Base-by-base conservation (phyloP, 2,329 filamentous ascomycete genomes). In the Calonectria naviculata region DNA sequence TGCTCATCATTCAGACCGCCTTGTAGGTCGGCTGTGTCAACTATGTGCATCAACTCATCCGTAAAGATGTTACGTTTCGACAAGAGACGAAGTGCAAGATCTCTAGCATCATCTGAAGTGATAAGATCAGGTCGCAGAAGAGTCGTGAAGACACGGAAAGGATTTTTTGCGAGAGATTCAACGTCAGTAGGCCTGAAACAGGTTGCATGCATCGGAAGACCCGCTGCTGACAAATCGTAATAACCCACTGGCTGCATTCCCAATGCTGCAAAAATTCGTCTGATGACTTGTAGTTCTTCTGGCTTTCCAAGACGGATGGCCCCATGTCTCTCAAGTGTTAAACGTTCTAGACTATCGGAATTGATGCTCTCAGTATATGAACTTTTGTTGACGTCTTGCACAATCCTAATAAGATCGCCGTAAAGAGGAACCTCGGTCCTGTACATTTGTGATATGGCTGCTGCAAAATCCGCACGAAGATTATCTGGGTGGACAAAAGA, bases 171-270 rank as follows among this genome's bases (percentile, higher is more conserved):
- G 7, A 88, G 78, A 0, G 84, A 80, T 1, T 78, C 74, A 3
- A 70, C 64, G 7, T 74, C 79, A 1, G 76, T 79, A 1, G 87
- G 86, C 4, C 87, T 83, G 74, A 89, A 89, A 9, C 83, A 84
- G 0, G 87, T 89, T 2, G 86, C 87, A 70, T 88, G 86, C 76
- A 89, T 82, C 0, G 87, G 87, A 21, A 89, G 80, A 0, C 83
- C 83, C 10, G 83, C 86, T 0, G 82, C 74, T 1, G 81, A 81
- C 3, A 89, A 79, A 68, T 89, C 85, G 72, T 89, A 89, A 74
- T 88, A 88, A 1, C 86, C 87, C 1, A 89, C 86, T 0, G 87
- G 83, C 34, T 84, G 75, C 85, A 89, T 85, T 2, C 84, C 85
- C 58, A 88, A 76, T 5, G 88, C 67, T 0, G 80, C 80, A 70